These are phyloP conservation scores for Suillus spraguei DNA, from an alignment of 768 basidiomycete genomes.

Conservation along the genomic window DNA sequence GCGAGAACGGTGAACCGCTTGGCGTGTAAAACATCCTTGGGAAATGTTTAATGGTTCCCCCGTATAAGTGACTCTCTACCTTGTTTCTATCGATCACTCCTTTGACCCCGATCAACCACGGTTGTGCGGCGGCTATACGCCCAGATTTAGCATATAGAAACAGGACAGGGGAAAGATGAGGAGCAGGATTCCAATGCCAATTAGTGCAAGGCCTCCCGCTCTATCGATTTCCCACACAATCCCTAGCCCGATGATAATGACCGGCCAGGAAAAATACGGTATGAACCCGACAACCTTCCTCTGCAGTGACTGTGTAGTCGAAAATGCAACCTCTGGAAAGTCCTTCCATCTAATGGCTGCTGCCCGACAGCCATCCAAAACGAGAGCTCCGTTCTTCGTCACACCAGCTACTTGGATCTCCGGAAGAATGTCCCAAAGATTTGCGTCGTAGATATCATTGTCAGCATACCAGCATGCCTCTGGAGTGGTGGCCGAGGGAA, in stretches of 20 bases:
- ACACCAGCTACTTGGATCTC: no score
- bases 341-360: no score
- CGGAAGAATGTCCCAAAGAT: no score
- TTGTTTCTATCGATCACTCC: background rate
- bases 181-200: constrained; percentile 2
- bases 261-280: constrained; percentile 16
- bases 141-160: constrained; percentile 17
- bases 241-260: constrained; percentile 7
- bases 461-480: no score
- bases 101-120: constrained; percentile 26
- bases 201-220: constrained; percentile 7
- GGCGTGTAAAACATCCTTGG: constrained; percentile 3
- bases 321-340: no score
- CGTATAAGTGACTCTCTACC: constrained; percentile 17
- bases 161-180: constrained; percentile 14
- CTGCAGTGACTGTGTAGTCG: constrained; percentile 13
- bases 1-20: constrained; percentile 16
- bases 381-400: no score
- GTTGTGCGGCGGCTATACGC: constrained; percentile 17
- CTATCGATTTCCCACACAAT: no score
- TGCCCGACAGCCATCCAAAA: no score
- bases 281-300: constrained; percentile 10
- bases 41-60: constrained; percentile 9
- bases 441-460: no score
- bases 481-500: no score